These are phyloP conservation scores for Phytophthora idaei DNA, from an alignment of 352 stramenopile species.

Conservation along the genomic window DNA sequence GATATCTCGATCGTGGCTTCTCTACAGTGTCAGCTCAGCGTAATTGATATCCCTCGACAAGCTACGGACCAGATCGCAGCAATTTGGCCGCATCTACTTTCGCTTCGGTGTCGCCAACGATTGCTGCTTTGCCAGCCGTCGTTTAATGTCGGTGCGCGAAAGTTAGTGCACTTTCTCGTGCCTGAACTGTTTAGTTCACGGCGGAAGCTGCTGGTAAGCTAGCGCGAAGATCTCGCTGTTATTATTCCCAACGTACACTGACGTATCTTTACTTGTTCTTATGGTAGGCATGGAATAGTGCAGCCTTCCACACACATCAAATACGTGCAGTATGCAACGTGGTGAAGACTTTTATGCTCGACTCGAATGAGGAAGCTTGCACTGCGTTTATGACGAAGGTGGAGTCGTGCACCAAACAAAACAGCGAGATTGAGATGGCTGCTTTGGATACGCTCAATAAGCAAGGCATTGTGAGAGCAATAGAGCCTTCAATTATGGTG, in stretches of 20 bases:
- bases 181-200: slow-evolving; percentile 72
- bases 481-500: slow-evolving; percentile 30
- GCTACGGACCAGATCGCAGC: slow-evolving; percentile 29
- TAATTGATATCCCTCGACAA: slow-evolving; percentile 50
- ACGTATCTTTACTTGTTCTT: slow-evolving; percentile 14
- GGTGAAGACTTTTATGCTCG: slow-evolving; percentile 43
- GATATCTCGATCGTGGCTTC: slow-evolving; percentile 44
- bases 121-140: slow-evolving; percentile 51
- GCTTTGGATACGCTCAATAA: slow-evolving; percentile 46
- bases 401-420: slow-evolving; percentile 38
- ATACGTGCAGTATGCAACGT: slow-evolving; percentile 52
- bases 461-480: slow-evolving; percentile 40
- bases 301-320: slow-evolving; percentile 48
- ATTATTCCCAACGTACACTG: background rate
- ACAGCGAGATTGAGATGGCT: slow-evolving; percentile 46
- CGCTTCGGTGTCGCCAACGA: slow-evolving; percentile 68
- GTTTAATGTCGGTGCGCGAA: slow-evolving; percentile 49
- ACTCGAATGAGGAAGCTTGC: slow-evolving; percentile 29
- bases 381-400: slow-evolving; percentile 42
- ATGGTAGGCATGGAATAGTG: slow-evolving; percentile 69
- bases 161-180: slow-evolving; percentile 70
- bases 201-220: slow-evolving; percentile 72
- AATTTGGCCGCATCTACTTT: slow-evolving; percentile 60
- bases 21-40: slow-evolving; percentile 51
- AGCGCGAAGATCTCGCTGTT: background rate